Conservation (phyloP, 345 rosid genomes). For the Hibiscus mutabilis region DNA sequence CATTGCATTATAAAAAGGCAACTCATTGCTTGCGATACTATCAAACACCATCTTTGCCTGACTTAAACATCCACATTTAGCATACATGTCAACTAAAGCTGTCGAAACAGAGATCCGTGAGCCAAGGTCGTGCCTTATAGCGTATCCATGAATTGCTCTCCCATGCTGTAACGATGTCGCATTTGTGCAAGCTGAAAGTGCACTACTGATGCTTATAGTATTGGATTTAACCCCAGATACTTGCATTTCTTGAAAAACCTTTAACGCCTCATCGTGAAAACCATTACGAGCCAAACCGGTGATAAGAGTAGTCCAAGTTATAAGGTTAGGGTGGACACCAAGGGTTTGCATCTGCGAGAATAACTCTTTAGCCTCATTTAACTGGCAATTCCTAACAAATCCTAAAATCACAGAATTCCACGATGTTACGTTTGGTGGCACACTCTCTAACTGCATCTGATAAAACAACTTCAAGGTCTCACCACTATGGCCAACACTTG, state of each 20-base stretch:
- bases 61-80: conserved; percentile 52
- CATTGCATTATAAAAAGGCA: conserved; percentile 45
- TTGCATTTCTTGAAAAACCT: conserved; percentile 42
- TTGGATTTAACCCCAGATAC: conserved; percentile 50
- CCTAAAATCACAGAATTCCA: conserved; percentile 66
- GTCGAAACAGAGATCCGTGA: conserved; percentile 29
- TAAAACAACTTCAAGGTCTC: conserved; percentile 64
- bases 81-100: conserved; percentile 60
- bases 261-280: conserved; percentile 32
- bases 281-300: conserved; percentile 52
- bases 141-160: conserved; percentile 52
- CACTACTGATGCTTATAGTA: conserved; percentile 33
- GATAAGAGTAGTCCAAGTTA: conserved; percentile 54
- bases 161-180: conserved; percentile 36
- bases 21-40: conserved; percentile 21
- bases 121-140: conserved; percentile 33
- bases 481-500: conserved; percentile 41
- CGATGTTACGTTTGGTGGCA: conserved; percentile 48
- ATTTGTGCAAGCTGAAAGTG: conserved; percentile 41
- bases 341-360: conserved; percentile 53
- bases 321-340: conserved; percentile 38
- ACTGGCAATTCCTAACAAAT: conserved; percentile 42
- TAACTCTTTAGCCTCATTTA: conserved; percentile 50
- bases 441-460: conserved; percentile 66
- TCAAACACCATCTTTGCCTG: conserved; percentile 36